Percentiles rank a stretch among this genome's conserved stretches.
Conservation (phyloP, 2,329 filamentous ascomycete species). For the Diplodia seriata region DNA sequence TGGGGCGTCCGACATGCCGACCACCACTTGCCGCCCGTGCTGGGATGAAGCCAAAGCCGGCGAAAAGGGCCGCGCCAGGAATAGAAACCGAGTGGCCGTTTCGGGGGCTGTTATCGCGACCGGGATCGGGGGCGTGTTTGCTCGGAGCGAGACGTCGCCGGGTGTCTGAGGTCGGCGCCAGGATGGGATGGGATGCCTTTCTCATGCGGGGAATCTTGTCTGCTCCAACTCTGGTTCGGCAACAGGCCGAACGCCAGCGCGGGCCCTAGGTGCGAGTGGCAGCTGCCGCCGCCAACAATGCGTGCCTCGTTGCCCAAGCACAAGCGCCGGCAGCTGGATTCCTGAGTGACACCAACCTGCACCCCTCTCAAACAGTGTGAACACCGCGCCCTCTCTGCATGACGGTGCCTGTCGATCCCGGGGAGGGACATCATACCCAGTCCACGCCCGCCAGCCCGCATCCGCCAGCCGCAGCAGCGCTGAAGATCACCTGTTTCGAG, state of each 20-base stretch:
- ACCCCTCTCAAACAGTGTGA: conserved; percentile 11
- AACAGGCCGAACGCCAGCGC: not conserved
- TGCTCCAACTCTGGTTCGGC: conserved; percentile 3
- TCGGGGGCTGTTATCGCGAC: not conserved
- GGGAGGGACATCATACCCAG: conserved; percentile 8
- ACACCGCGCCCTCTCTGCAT: conserved; percentile 14
- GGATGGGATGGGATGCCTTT: not conserved
- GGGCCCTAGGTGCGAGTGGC: too few relatives aligned
- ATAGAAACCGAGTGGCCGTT: not conserved
- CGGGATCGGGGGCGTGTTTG: not conserved
- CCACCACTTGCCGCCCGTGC: not conserved
- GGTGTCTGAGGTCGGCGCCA: conserved; percentile 2
- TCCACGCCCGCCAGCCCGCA: conserved; percentile 1
- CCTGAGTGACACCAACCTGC: conserved; percentile 15
- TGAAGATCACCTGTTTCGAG: conserved; percentile 29
- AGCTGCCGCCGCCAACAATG: not conserved
- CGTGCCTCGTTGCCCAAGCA: conserved; percentile 21
- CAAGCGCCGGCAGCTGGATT: not conserved
- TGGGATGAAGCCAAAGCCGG: not conserved
- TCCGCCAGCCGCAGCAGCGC: conserved; percentile 10
- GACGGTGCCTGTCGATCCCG: conserved; percentile 26
- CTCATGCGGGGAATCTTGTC: conserved; percentile 22
- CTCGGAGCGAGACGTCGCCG: conserved; percentile 7
- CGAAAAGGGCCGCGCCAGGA: not conserved
- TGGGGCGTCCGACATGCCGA: conserved; percentile 12